phyloP scores from a whole-genome alignment of 2,329 filamentous ascomycete genomes.

The Aaosphaeria pasadenensis region DNA sequence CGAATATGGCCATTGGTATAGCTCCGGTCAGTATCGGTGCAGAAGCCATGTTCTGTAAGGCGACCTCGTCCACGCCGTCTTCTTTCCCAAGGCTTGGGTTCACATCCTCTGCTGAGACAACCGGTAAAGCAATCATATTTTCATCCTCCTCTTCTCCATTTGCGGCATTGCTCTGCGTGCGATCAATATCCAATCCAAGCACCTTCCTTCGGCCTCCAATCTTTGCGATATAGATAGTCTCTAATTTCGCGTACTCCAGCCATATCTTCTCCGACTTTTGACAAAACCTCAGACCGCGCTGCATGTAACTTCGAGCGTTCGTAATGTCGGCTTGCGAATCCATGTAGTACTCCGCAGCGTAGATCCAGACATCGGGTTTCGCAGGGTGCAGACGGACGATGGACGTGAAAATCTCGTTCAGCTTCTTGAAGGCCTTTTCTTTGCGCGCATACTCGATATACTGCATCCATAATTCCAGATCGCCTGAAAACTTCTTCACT shows the following conservation, averaged over 20 bases:
- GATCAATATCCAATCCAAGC: slow-evolving; percentile 56
- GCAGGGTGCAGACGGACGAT: slow-evolving; percentile 83
- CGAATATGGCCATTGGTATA: slow-evolving; percentile 89
- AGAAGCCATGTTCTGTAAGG: slow-evolving; percentile 61
- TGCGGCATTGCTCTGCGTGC: slow-evolving; percentile 41
- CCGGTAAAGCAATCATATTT: slow-evolving; percentile 57
- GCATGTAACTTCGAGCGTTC: slow-evolving; percentile 79
- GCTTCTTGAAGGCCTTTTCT: slow-evolving; percentile 60
- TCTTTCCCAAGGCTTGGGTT: slow-evolving; percentile 53
- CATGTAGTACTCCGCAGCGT: slow-evolving; percentile 73
- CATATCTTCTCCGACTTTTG: slow-evolving; percentile 71
- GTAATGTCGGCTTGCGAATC: slow-evolving; percentile 84
- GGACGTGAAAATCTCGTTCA: slow-evolving; percentile 59
- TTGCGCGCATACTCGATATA: slow-evolving; percentile 80
- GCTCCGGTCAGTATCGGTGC: slow-evolving; percentile 89
- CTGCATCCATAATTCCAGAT: slow-evolving; percentile 79
- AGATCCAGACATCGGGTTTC: slow-evolving; percentile 80
- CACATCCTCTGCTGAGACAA: slow-evolving; percentile 61
- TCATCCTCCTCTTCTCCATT: slow-evolving; percentile 48
- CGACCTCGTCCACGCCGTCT: slow-evolving; percentile 49
- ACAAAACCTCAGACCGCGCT: slow-evolving; percentile 87
- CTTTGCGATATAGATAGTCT: slow-evolving; percentile 88
- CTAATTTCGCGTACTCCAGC: slow-evolving; percentile 85
- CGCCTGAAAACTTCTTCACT: slow-evolving; percentile 79
- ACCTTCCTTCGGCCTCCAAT: slow-evolving; percentile 71